phyloP scores from a whole-genome alignment of 1,139 yeast genomes.

The Magnusiomyces sp. region DNA sequence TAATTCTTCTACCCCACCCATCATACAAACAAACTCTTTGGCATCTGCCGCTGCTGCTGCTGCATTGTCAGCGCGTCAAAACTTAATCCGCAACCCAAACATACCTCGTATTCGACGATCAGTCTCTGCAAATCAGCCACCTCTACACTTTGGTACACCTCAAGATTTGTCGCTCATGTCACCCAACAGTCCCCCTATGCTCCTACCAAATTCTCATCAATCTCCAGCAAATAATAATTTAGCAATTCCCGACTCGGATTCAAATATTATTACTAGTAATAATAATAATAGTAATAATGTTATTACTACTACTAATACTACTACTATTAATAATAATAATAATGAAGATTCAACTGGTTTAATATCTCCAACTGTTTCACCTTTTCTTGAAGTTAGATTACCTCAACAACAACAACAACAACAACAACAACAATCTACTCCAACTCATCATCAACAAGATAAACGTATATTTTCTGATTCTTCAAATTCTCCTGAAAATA shows the following conservation, averaged over 20 bases:
- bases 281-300: background rate
- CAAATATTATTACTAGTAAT: background rate
- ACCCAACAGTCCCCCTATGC: constrained; percentile 4
- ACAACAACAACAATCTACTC: too few species aligned
- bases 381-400: constrained; percentile 9
- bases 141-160: constrained; percentile 1
- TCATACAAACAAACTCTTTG: constrained; percentile 2
- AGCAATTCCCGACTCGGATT: background rate
- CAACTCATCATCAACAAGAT: too few species aligned
- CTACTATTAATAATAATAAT: too few species aligned
- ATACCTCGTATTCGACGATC: constrained; percentile 9
- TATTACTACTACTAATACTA: background rate
- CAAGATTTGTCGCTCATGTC: background rate
- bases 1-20: background rate
- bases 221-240: too few species aligned
- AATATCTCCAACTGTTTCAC: constrained; percentile 14
- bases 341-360: constrained; percentile 9
- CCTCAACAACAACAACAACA: too few species aligned
- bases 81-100: constrained; percentile 4
- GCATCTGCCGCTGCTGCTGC: constrained; percentile 14
- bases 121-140: constrained; percentile 5
- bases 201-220: too few species aligned
- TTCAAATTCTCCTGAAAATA: background rate
- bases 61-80: constrained; percentile 12
- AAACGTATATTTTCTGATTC: too few species aligned